Percentiles rank a stretch among this genome's conserved stretches.
phyloP scores from a whole-genome alignment of 441 rosid genomes.

The Corymbia calophylla region DNA sequence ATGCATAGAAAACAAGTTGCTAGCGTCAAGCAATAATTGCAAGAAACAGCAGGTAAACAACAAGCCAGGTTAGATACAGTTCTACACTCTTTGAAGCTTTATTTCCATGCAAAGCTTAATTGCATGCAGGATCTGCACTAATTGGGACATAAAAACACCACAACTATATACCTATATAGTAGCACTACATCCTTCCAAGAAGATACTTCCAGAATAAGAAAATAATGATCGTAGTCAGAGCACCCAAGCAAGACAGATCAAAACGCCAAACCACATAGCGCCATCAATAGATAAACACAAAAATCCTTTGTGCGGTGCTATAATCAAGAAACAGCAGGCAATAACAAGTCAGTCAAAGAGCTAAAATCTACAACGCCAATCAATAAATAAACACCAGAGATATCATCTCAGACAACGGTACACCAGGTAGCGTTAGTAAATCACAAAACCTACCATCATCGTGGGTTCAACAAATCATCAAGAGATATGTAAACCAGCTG shows the following conservation, averaged over 20 bases:
- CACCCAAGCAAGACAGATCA: not conserved
- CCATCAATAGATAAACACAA: not conserved
- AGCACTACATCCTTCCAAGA: not conserved
- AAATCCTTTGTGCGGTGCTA: not conserved
- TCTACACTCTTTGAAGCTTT: not conserved
- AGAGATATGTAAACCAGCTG: rapidly evolving
- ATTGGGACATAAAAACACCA: not conserved
- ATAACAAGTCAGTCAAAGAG: not conserved
- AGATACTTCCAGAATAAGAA: not conserved
- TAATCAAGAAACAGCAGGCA: not conserved
- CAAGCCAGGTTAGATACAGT: not conserved
- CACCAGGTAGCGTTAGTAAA: not conserved
- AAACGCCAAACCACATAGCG: rapidly evolving
- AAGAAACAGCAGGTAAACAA: not conserved
- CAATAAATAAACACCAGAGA: not conserved
- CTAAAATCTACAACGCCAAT: not conserved
- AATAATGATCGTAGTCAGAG: not conserved
- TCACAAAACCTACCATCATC: not conserved
- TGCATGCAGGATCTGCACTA: not conserved
- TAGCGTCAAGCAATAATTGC: not conserved
- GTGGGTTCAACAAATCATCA: not conserved
- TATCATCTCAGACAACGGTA: not conserved
- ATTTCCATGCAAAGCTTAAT: not conserved
- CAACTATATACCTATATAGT: not conserved
- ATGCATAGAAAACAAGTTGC: rapidly evolving